phyloP scores from a whole-genome alignment of 129 eudicot species.

The Lonicera japonica region DNA sequence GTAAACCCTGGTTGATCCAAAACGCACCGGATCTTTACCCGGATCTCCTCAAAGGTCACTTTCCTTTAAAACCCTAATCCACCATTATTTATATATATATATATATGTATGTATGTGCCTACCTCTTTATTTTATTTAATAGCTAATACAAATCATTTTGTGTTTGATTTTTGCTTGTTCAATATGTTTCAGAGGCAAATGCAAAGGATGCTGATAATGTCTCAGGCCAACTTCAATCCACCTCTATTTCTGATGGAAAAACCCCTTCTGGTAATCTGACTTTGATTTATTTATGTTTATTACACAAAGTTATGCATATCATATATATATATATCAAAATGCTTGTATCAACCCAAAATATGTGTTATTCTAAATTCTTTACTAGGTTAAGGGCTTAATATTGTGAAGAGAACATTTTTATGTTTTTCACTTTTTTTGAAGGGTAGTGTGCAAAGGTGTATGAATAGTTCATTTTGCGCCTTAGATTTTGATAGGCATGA shows the following conservation, averaged over 20 bases:
- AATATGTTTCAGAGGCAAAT: constrained; percentile 32
- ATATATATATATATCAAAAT: no score
- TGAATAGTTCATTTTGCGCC: no score
- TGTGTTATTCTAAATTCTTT: no score
- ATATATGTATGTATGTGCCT: no score
- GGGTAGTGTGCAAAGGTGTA: no score
- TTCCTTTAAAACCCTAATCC: neutral
- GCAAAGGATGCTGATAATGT: constrained; percentile 65
- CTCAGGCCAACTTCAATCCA: constrained; percentile 59
- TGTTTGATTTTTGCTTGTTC: neutral
- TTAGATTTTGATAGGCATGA: no score
- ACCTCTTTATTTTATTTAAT: neutral
- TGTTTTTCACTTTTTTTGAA: no score
- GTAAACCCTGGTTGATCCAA: constrained; percentile 91
- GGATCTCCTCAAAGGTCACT: constrained; percentile 62
- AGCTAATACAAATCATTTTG: no score
- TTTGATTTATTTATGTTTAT: constrained; percentile 3
- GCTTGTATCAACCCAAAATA: no score
- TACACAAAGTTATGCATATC: no score
- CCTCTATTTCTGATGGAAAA: constrained; percentile 47
- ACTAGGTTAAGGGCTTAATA: no score
- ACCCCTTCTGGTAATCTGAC: constrained; percentile 33
- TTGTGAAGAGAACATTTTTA: neutral
- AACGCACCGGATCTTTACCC: constrained; percentile 73
- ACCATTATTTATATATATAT: neutral